Base-by-base conservation (phyloP, 2,329 filamentous ascomycete genomes). In the Nothophoma quercina region DNA sequence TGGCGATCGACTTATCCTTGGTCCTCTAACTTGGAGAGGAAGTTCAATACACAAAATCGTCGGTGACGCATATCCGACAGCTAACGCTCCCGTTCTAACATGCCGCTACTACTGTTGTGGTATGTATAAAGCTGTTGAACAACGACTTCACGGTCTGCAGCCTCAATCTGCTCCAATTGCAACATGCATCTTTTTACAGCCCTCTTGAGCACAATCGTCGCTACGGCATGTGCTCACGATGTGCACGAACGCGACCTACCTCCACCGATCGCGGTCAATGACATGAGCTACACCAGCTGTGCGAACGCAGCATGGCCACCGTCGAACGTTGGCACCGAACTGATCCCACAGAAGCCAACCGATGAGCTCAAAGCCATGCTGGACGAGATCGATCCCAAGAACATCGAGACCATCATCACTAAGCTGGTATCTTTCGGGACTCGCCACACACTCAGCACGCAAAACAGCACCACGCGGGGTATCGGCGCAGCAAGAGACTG, bases 401-500 rank as follows among this genome's bases (percentile, higher is more conserved):
- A 78, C 34, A 80, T 85, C 57, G 71, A 83, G 60, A 70, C 75
- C 7, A 83, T 74, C 50, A 80, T 85, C 56, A 70, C 73, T 44
- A 84, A 80, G 57, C 77, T 85, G 1, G 82, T 81, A 4, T 79
- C 77, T 13, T 86, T 84, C 56, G 83, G 81, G 22, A 85, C 83
- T 5, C 76, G 83, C 7, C 82, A 85, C 62, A 85, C 83, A 1
- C 70, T 85, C 1, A 83, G 81, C 5, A 75, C 70, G 1, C 81
- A 84, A 57, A 83, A 79, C 51, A 78, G 77, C 26, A 75, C 76
- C 3, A 79, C 75, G 2, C 73, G 79, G 5, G 83, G 83, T 1
- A 84, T 85, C 44, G 81, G 82, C 1, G 83, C 83, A 5, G 82
- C 83, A 9, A 69, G 83, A 53, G 81, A 85, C 61, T 85, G 83